A percentile compares a stretch with the other conserved stretches of the same genome.
phyloP scores from a whole-genome alignment of 345 rosid species.

The Sapria himalayana region DNA sequence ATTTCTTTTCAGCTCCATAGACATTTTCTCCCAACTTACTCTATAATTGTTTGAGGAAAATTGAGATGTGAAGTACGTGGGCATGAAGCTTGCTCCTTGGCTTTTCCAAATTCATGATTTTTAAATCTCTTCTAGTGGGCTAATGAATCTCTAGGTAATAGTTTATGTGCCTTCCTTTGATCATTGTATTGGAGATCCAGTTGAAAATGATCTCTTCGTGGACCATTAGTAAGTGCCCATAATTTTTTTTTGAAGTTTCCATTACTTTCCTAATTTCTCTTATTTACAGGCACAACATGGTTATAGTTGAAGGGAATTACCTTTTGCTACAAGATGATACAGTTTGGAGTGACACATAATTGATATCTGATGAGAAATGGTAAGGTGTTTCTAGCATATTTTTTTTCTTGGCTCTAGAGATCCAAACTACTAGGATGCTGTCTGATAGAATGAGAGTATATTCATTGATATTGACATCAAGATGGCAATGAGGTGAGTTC shows the following conservation, averaged over 20 bases:
- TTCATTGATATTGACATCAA: slow-evolving; percentile 64
- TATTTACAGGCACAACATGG: slow-evolving; percentile 66
- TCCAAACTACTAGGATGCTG: neutral
- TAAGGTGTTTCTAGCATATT: slow-evolving; percentile 12
- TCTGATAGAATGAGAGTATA: neutral
- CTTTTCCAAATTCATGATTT: slow-evolving; percentile 6
- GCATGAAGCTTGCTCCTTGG: slow-evolving; percentile 3
- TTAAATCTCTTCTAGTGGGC: no score
- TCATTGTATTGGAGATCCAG: slow-evolving; percentile 87
- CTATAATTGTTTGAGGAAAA: slow-evolving; percentile 47
- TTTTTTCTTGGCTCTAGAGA: slow-evolving; percentile 1
- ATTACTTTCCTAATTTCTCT: slow-evolving; percentile 1
- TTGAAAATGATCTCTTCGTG: slow-evolving; percentile 72
- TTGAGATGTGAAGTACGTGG: slow-evolving; percentile 47
- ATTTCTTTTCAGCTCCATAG: slow-evolving; percentile 61
- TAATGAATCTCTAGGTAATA: no score
- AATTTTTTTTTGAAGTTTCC: slow-evolving; percentile 1
- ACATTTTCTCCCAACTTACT: slow-evolving; percentile 51
- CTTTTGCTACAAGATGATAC: slow-evolving; percentile 43
- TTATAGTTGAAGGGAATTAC: slow-evolving; percentile 80
- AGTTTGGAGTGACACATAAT: slow-evolving; percentile 55
- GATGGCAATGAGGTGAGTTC: slow-evolving; percentile 55
- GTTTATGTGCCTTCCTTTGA: slow-evolving; percentile 80
- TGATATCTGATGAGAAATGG: slow-evolving; percentile 83
- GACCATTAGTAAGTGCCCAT: slow-evolving; percentile 51